phyloP scores from a whole-genome alignment of 2,329 filamentous ascomycete genomes.

The Fusarium incarnatum region DNA sequence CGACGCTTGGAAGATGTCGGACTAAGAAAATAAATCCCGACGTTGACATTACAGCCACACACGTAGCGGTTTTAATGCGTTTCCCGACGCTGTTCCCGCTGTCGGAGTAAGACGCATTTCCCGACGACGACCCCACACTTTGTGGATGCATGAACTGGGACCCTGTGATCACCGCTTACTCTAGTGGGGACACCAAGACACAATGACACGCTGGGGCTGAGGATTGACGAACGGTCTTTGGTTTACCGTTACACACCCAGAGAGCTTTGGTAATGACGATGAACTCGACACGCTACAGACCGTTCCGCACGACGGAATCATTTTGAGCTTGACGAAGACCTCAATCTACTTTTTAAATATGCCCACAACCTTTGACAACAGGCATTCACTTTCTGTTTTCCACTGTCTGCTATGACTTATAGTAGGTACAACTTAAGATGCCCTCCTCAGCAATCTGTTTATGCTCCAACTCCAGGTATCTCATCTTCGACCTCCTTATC shows the following conservation, averaged over 20 bases:
- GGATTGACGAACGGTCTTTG: background rate
- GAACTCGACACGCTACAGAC: background rate
- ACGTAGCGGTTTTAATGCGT: background rate
- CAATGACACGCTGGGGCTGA: background rate
- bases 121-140: background rate
- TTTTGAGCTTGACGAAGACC: background rate
- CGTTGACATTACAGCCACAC: background rate
- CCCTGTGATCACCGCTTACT: background rate
- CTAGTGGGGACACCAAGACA: background rate
- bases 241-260: background rate
- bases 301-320: background rate
- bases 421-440: too few relatives aligned
- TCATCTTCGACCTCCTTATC: too few relatives aligned
- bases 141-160: background rate
- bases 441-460: rapidly evolving
- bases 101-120: background rate
- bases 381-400: background rate
- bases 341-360: background rate
- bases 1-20: background rate
- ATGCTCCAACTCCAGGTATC: too few relatives aligned
- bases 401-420: background rate
- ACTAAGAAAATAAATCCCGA: background rate
- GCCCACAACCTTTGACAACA: background rate
- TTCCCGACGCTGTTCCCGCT: conserved; percentile 3
- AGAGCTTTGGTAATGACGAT: too few relatives aligned